phyloP scores from a whole-genome alignment of 352 stramenopile genomes.

The Globisporangium parvum region DNA sequence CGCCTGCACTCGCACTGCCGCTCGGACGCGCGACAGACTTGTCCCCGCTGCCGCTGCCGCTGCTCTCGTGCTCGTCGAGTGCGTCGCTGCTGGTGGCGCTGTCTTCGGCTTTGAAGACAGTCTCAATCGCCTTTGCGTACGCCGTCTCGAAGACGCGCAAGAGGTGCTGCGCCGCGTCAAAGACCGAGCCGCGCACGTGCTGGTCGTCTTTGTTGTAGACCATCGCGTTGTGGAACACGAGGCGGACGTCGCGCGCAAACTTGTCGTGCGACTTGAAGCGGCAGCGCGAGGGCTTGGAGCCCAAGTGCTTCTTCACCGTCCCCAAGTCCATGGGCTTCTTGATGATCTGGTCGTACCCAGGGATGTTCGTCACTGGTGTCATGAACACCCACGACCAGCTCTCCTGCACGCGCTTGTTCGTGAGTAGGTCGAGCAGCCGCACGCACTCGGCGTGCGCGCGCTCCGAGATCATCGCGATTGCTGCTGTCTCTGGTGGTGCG shows the following conservation, averaged over 20 bases:
- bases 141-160: slow-evolving; percentile 76
- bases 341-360: slow-evolving; percentile 66
- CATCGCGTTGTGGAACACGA: slow-evolving; percentile 81
- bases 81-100: slow-evolving; percentile 2
- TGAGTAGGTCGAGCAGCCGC: slow-evolving; percentile 74
- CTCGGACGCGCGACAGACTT: slow-evolving; percentile 12
- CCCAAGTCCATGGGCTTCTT: slow-evolving; percentile 83
- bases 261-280: slow-evolving; percentile 83
- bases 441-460: slow-evolving; percentile 68
- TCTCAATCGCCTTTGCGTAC: slow-evolving; percentile 70
- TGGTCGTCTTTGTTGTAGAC: slow-evolving; percentile 76
- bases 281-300: slow-evolving; percentile 72
- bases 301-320: slow-evolving; percentile 70
- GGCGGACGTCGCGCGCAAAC: slow-evolving; percentile 73
- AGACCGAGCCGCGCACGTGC: slow-evolving; percentile 72
- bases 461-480: slow-evolving; percentile 58
- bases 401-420: slow-evolving; percentile 75
- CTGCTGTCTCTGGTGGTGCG: neutral
- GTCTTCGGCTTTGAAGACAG: slow-evolving; percentile 28
- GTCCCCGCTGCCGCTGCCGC: slow-evolving; percentile 1
- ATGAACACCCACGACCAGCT: slow-evolving; percentile 88
- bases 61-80: slow-evolving; percentile 3
- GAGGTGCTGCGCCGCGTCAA: slow-evolving; percentile 73
- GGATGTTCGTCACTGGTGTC: slow-evolving; percentile 53
- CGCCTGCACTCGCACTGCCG: no score